phyloP scores from a whole-genome alignment of 345 rosid species.

The Lepidium sativum region DNA sequence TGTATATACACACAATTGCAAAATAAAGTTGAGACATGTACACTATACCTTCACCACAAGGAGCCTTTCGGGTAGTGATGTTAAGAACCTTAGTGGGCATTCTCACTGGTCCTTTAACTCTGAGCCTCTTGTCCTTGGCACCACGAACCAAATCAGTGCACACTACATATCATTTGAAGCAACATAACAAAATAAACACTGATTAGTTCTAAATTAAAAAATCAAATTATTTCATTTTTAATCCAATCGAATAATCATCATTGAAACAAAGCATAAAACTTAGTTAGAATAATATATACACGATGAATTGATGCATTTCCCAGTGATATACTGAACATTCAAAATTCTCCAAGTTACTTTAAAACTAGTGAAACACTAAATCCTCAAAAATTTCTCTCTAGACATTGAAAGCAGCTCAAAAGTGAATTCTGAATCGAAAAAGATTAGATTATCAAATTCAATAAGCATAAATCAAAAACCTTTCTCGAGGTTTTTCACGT shows the following conservation, averaged over 20 bases:
- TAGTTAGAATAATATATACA: background rate
- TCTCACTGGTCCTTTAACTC: slow-evolving; percentile 45
- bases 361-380: background rate
- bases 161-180: slow-evolving; percentile 11
- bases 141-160: slow-evolving; percentile 40
- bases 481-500: slow-evolving; percentile 73
- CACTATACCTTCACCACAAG: slow-evolving; percentile 43
- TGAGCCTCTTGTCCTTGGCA: slow-evolving; percentile 34
- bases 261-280: background rate
- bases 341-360: background rate
- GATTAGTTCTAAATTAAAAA: background rate
- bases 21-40: background rate
- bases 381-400: background rate
- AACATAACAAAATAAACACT: background rate
- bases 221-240: background rate
- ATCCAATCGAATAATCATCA: background rate
- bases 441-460: background rate
- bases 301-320: background rate
- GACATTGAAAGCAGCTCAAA: background rate
- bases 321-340: background rate
- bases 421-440: background rate
- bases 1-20: too few species aligned
- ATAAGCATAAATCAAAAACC: slow-evolving; percentile 22
- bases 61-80: slow-evolving; percentile 41
- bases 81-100: slow-evolving; percentile 43